Evolutionary conservation across 805 yeast species (phyloP), one percentile per base, ranked within the genome.

Genomic region (Candida pini): DNA sequence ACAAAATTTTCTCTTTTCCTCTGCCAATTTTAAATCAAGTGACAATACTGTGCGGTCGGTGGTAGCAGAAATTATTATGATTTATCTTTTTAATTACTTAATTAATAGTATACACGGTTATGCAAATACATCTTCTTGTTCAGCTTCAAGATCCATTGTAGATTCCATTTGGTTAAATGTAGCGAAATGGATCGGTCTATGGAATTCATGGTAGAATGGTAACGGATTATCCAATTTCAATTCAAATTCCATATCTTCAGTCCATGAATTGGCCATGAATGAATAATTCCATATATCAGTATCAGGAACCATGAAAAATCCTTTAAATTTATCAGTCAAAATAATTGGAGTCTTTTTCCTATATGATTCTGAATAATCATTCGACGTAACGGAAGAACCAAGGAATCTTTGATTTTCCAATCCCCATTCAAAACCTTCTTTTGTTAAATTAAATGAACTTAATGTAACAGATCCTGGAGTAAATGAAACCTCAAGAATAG

Each of bases 281-380:
- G 94, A 71, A 54, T 81, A 87, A 56, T 92, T 92, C 99, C 99
- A 92, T 20, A 87, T 54, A 38, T 76, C 78, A 21, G 81, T 80
- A 16, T 76, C 78, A 1, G 99, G 99, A 1, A 87, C 94, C 58
- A 86, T 55, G 58, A 86, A 89, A 44, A 77, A 80, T 5, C 98
- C 98, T 54, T 73, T 69, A 31, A 86, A 69, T 38, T 79, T 67
- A 41, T 79, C 90, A 0, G 96, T 78, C 15, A 92, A 57, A 17
- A 87, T 62, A 39, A 90, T 52, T 48, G 88, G 96, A 4, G 81
- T 70, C 46, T 68, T 69, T 25, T 60, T 64, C 31, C 83, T 78
- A 54, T 76, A 87, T 0, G 59, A 51, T 0, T 79, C 65, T 2
- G 73, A 67, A 58, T 74, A 88, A 0, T 92, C 96, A 19, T 69